Evolutionary conservation across 1,284 basidiomycete genomes (phyloP), one percentile per base, ranked within the genome.

Genomic region (Ganoderma sinense): DNA sequence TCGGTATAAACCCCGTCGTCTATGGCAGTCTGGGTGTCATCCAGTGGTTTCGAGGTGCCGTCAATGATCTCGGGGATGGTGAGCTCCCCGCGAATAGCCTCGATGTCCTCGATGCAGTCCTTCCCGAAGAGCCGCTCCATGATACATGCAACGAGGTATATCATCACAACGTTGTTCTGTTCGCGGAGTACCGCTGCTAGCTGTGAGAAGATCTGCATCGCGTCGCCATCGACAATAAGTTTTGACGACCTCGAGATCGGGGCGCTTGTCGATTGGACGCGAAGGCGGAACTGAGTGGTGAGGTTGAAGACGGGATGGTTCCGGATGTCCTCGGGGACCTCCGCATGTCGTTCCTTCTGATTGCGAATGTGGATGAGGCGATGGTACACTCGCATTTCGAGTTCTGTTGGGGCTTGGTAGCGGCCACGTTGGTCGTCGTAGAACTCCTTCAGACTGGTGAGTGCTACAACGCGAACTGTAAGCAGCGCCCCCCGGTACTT

Each of bases 361-460:
- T 97, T 94, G 48, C 95, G 91, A 53, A 98, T 92, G 77, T 98
- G 96, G 51, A 95, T 93, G 45, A 99, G 88, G 45, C 97, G 90
- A 78, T 97, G 95, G 83, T 99, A 99, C 0, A 98, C 92, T 26
- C 96, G 91, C 89, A 99, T 98, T 81, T 99, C 97, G 61, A 98
- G 89, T 78, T 99, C 97, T 67, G 94, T 93, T 0, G 93, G 90
- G 8, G 92, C 93, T 63, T 91, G 78, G 51, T 90, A 90, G 23
- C 83, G 82, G 14, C 85, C 87, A 18, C 92, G 86, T 67, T 95
- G 89, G 70, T 98, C 97, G 75, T 95, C 92, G 79, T 98, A 98
- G 77, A 95, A 97, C 78, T 98, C 95, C 79, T 96, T 95, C 62
- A 99, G 85, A 77, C 93, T 95, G 77, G 95, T 94, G 48, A 98